phyloP scores from a whole-genome alignment of 73 alveolate species.

The Paramecium biaurelia region DNA sequence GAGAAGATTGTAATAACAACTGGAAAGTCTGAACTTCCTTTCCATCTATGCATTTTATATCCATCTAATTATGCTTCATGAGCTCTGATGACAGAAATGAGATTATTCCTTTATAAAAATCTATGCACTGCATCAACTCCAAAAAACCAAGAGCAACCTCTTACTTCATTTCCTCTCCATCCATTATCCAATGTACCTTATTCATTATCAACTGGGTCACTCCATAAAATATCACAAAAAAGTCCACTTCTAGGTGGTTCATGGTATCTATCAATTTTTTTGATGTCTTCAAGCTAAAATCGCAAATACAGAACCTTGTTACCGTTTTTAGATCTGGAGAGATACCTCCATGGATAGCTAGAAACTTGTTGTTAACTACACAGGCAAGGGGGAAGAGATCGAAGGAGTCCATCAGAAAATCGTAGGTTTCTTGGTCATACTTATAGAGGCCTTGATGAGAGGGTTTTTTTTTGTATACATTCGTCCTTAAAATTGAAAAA shows the following conservation, averaged over 20 bases:
- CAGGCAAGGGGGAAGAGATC: conserved; percentile 81
- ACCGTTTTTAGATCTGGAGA: conserved; percentile 79
- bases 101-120: conserved; percentile 72
- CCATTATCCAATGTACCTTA: conserved; percentile 68
- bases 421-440: conserved; percentile 78
- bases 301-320: background rate
- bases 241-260: conserved; percentile 88
- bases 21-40: conserved; percentile 87
- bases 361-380: conserved; percentile 73
- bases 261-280: conserved; percentile 71
- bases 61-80: conserved; percentile 96
- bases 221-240: conserved; percentile 85
- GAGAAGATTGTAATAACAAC: conserved; percentile 90
- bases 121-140: conserved; percentile 80
- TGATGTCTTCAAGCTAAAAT: conserved; percentile 72
- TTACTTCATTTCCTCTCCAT: conserved; percentile 73
- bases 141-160: conserved; percentile 81
- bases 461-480: conserved; percentile 42
- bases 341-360: conserved; percentile 86
- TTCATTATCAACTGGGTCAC: conserved; percentile 89
- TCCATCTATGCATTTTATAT: conserved; percentile 95
- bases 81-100: conserved; percentile 85
- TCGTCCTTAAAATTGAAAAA: conserved; percentile 89
- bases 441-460: conserved; percentile 28
- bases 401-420: conserved; percentile 78